These are phyloP conservation scores for Setomelanomma holmii DNA, from an alignment of 2,329 filamentous ascomycete species.

Conservation along the genomic window DNA sequence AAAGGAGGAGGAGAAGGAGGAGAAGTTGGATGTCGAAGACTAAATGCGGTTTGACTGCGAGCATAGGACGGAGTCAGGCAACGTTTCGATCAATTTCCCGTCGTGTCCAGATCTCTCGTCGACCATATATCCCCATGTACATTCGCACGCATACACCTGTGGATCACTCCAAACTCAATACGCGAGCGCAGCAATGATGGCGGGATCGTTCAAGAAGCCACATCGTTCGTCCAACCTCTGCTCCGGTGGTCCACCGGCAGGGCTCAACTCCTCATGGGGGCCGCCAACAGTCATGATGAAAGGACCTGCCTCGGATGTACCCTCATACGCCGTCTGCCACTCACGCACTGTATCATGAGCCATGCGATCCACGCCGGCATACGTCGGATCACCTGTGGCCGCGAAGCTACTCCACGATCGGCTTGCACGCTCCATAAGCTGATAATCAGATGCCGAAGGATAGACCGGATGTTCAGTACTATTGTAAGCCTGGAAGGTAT, in stretches of 20 bases:
- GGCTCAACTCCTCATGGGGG: slow-evolving; percentile 52
- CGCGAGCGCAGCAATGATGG: slow-evolving; percentile 52
- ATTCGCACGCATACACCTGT: no score
- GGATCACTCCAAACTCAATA: no score
- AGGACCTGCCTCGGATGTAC: slow-evolving; percentile 14
- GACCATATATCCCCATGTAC: no score
- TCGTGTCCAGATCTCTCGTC: no score
- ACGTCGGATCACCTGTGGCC: slow-evolving; percentile 37
- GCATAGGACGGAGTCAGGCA: no score
- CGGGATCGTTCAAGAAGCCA: slow-evolving; percentile 54
- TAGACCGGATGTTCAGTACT: slow-evolving; percentile 41
- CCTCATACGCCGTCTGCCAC: slow-evolving; percentile 51
- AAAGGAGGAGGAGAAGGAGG: slow-evolving; percentile 1
- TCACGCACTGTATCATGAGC: slow-evolving; percentile 50
- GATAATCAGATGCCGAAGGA: slow-evolving; percentile 51
- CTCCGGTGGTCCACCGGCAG: slow-evolving; percentile 43
- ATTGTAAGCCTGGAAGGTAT: slow-evolving; percentile 52
- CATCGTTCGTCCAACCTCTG: slow-evolving; percentile 59
- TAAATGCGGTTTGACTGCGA: no score
- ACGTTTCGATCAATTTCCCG: no score
- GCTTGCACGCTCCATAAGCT: slow-evolving; percentile 50
- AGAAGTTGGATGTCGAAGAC: not conserved
- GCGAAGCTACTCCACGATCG: slow-evolving; percentile 60
- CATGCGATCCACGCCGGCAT: slow-evolving; percentile 6
- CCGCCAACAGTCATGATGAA: slow-evolving; percentile 51